Evolutionary conservation across 2,329 filamentous ascomycete genomes (phyloP).

Genomic region (Curvularia verruculosa): DNA sequence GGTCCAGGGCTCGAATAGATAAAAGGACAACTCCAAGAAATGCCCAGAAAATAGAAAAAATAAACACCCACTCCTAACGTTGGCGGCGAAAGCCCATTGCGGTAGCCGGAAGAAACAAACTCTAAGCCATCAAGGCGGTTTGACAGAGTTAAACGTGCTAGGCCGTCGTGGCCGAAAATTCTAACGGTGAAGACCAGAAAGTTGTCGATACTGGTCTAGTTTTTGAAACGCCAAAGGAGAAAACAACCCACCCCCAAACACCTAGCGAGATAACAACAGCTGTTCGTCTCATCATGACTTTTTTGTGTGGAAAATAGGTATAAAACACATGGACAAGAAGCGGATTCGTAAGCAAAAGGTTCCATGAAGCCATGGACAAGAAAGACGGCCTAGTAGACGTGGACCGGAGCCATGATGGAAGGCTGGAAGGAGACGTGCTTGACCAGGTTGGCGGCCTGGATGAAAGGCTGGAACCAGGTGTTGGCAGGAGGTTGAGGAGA

Average conservation of each 20-base stretch:
- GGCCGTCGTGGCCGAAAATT: slow-evolving; percentile 27
- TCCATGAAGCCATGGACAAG: slow-evolving; percentile 13
- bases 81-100: slow-evolving; percentile 18
- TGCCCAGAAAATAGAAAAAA: slow-evolving; percentile 22
- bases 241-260: slow-evolving; percentile 34
- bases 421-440: slow-evolving; percentile 52
- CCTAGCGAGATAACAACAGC: slow-evolving; percentile 35
- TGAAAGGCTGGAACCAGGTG: slow-evolving; percentile 50
- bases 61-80: slow-evolving; percentile 18
- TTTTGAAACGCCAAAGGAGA: slow-evolving; percentile 39
- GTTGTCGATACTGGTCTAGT: slow-evolving; percentile 36
- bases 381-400: slow-evolving; percentile 41
- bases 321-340: slow-evolving; percentile 45
- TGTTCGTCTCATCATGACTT: slow-evolving; percentile 49
- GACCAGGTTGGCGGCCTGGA: slow-evolving; percentile 49
- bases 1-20: slow-evolving; percentile 20
- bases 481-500: slow-evolving; percentile 40
- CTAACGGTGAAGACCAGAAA: slow-evolving; percentile 27
- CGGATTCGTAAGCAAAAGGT: slow-evolving; percentile 26
- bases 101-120: slow-evolving; percentile 26
- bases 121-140: slow-evolving; percentile 42
- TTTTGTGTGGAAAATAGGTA: slow-evolving; percentile 43
- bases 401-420: slow-evolving; percentile 47
- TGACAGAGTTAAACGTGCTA: slow-evolving; percentile 42
- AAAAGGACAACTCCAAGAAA: slow-evolving; percentile 30